Percentiles rank a stretch among this genome's conserved stretches.
Evolutionary conservation across 140 eudicot species (phyloP).

Genomic region (Senecio squalidus): DNA sequence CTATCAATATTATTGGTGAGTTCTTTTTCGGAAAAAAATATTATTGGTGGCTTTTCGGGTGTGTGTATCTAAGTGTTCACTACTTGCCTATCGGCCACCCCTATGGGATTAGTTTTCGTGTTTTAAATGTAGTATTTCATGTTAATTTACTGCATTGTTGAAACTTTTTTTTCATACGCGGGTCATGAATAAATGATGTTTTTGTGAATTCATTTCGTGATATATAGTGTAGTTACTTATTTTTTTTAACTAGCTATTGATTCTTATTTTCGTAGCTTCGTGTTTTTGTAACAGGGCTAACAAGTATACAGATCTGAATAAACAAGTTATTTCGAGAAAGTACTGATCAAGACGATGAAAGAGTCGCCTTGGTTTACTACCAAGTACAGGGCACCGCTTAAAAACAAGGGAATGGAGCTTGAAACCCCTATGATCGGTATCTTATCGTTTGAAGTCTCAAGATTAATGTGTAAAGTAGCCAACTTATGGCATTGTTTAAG

Average conservation of each 20-base stretch:
- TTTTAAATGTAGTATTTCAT: background rate
- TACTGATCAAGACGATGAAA: conserved; percentile 28
- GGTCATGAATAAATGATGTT: background rate
- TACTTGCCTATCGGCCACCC: no score
- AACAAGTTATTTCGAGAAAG: background rate
- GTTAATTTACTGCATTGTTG: background rate
- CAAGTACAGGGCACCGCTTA: conserved; percentile 41
- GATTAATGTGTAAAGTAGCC: conserved; percentile 60
- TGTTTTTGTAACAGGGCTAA: conserved; percentile 17
- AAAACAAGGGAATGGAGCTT: conserved; percentile 33
- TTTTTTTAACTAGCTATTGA: background rate
- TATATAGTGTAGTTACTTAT: background rate
- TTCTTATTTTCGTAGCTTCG: conserved; percentile 8
- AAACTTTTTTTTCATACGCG: background rate
- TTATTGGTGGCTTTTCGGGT: background rate
- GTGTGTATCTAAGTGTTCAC: background rate
- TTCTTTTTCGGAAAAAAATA: no score
- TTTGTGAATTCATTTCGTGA: background rate
- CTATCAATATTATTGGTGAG: conserved; percentile 16
- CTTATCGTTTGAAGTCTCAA: conserved; percentile 59
- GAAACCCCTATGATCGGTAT: conserved; percentile 53
- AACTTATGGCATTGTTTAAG: conserved; percentile 60
- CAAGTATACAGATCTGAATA: background rate
- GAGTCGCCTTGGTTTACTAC: conserved; percentile 55
- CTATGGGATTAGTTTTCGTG: no score